A percentile compares a stretch with the other conserved stretches of the same genome.
phyloP scores from a whole-genome alignment of 768 basidiomycete species.

The Podaxis mareebaensis region DNA sequence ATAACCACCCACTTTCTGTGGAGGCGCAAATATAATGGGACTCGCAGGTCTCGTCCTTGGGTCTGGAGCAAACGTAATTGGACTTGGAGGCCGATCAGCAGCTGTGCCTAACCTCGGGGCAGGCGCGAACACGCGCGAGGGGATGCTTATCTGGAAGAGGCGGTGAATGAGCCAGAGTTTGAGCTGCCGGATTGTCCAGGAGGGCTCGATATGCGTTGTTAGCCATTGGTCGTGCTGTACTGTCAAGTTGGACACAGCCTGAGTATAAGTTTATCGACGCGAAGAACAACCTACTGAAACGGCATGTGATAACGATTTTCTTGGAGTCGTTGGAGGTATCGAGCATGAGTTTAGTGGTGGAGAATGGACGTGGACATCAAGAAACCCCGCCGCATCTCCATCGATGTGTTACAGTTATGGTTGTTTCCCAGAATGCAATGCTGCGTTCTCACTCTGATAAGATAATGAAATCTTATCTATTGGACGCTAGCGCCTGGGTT shows the following conservation, averaged over 20 bases:
- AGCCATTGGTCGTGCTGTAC: slow-evolving; percentile 81
- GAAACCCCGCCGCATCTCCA: not conserved
- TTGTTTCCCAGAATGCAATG: not conserved
- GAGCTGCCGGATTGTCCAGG: slow-evolving; percentile 61
- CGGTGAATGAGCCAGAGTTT: slow-evolving; percentile 66
- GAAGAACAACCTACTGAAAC: slow-evolving; percentile 14
- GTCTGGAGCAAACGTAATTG: slow-evolving; percentile 67
- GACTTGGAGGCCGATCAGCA: slow-evolving; percentile 52
- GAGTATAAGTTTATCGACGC: slow-evolving; percentile 5
- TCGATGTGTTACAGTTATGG: slow-evolving; percentile 1
- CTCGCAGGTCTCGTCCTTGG: slow-evolving; percentile 39
- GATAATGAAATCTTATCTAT: slow-evolving; percentile 8
- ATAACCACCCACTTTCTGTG: slow-evolving; percentile 1
- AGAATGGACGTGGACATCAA: not conserved
- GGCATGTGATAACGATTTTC: slow-evolving; percentile 11
- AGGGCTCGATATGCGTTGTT: slow-evolving; percentile 62
- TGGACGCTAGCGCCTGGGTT: not conserved
- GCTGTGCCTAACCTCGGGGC: slow-evolving; percentile 14
- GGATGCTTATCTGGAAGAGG: slow-evolving; percentile 42
- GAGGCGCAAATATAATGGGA: slow-evolving; percentile 43
- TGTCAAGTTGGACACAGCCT: not conserved
- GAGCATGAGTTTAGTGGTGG: not conserved
- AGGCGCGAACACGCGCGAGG: slow-evolving; percentile 25
- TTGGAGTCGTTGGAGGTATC: not conserved
- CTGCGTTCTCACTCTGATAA: slow-evolving; percentile 11